A percentile compares a stretch with the other conserved stretches of the same genome.
phyloP scores from a whole-genome alignment of 352 stramenopile genomes.

The Phytophthora aleatoria region DNA sequence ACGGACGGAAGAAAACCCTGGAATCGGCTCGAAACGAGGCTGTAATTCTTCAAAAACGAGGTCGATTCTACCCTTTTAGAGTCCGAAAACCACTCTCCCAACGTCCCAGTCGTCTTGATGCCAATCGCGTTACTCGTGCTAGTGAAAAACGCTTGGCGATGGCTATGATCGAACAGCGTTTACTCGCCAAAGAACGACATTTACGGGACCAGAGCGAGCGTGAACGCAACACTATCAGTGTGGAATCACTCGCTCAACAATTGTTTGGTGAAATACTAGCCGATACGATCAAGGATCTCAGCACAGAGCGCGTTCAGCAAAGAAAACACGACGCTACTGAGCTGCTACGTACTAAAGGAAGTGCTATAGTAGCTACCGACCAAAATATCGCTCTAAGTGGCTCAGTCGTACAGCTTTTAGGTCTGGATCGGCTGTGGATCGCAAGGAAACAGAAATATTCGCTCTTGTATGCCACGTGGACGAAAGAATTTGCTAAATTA shows the following conservation, averaged over 20 bases:
- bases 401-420: slow-evolving; percentile 16
- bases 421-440: slow-evolving; percentile 53
- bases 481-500: slow-evolving; percentile 51
- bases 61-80: slow-evolving; percentile 43
- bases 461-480: slow-evolving; percentile 46
- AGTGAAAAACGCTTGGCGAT: slow-evolving; percentile 73
- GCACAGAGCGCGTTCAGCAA: slow-evolving; percentile 27
- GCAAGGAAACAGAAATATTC: slow-evolving; percentile 42
- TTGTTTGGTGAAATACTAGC: slow-evolving; percentile 34
- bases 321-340: slow-evolving; percentile 25
- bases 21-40: slow-evolving; percentile 42
- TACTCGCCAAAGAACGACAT: slow-evolving; percentile 40
- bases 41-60: slow-evolving; percentile 32
- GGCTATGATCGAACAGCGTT: slow-evolving; percentile 48
- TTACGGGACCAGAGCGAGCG: slow-evolving; percentile 28
- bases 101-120: slow-evolving; percentile 44
- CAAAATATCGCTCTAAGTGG: not conserved
- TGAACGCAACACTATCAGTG: slow-evolving; percentile 40
- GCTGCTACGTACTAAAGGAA: slow-evolving; percentile 19
- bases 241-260: slow-evolving; percentile 21
- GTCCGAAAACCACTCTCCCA: slow-evolving; percentile 23
- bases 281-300: slow-evolving; percentile 32
- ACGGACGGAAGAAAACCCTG: slow-evolving; percentile 23
- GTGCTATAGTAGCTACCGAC: slow-evolving; percentile 16
- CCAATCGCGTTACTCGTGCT: slow-evolving; percentile 53